Evolutionary conservation across 2,329 filamentous ascomycete species (phyloP), one percentile per base, ranked within the genome.

Genomic region (Neofusicoccum cordaticola): DNA sequence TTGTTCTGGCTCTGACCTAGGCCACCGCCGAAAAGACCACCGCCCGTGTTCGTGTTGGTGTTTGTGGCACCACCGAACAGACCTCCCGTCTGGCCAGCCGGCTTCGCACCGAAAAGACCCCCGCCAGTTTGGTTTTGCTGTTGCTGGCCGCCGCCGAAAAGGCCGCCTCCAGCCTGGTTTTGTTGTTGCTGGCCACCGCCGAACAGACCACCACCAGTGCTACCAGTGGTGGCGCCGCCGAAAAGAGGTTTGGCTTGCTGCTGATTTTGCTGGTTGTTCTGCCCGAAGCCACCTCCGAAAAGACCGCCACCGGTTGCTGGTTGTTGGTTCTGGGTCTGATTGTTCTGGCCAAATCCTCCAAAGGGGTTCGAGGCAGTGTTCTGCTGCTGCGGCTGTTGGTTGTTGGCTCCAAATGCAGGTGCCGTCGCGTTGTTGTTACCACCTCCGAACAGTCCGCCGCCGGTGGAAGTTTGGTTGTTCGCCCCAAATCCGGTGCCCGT

Each of bases 171-270:
- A n/a, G 63, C 17, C 17, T 47, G 51, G 17, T 53, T 15, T 66
- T 77, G 74, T 66, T 75, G 71, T 34, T 71, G 67, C 37, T 69
- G 71, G 62, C 82, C 69, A 45, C 74, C 72, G 56, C 83, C 82
- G 67, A 88, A 87, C 5, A 88, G 70, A 47, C 80, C 75, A 34
- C 76, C 73, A 31, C 80, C 78, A 12, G 78, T 71, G 17, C 65
- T 47, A 3, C 62, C 48, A 35, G 66, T 52, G 17, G 61, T 60
- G 12, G 61, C 64, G 34, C 72, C 72, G 13, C 83, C 82, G 67
- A 88, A 78, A 3, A 77, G 68, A 13, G 73, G 71, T 22, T 81
- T 79, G 67, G 83, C 76, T 57, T 73, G 74, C 62, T 76, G 74
- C 34, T 73, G 74, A 7, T 60, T 34, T 60, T 75, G 71, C 37